Percentiles rank a stretch among this genome's conserved stretches.
These are phyloP conservation scores for Sphaerobolus stellatus DNA, from an alignment of 1,284 basidiomycete species.

Conservation along the genomic window DNA sequence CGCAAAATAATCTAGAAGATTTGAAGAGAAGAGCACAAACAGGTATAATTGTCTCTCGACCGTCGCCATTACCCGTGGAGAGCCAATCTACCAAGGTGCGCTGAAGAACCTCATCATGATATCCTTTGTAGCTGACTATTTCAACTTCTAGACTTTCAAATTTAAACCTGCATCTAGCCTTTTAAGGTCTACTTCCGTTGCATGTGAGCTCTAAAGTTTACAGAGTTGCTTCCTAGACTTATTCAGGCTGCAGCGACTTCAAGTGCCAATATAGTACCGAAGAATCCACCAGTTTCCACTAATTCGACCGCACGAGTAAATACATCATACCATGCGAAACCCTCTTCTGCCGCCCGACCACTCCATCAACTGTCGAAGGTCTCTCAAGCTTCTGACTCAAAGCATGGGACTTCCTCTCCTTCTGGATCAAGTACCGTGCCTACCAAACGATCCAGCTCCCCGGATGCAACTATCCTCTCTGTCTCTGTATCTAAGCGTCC, in stretches of 20 bases:
- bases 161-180: constrained; percentile 7
- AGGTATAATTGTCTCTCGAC: background rate
- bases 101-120: background rate
- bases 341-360: background rate
- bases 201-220: background rate
- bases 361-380: background rate
- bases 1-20: constrained; percentile 12
- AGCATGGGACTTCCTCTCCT: background rate
- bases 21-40: constrained; percentile 8
- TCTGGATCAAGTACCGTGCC: background rate
- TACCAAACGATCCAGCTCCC: background rate
- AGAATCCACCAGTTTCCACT: background rate
- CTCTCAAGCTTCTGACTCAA: background rate
- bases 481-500: no score
- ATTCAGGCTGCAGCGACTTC: background rate
- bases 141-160: constrained; percentile 3
- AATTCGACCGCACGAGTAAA: no score
- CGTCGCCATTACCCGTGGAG: background rate
- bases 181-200: background rate
- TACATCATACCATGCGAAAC: background rate
- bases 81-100: background rate
- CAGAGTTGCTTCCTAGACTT: background rate
- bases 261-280: background rate
- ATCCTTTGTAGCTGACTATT: background rate
- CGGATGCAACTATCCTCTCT: background rate